phyloP scores from a whole-genome alignment of 306 rosid species.

The Begonia masoniana region DNA sequence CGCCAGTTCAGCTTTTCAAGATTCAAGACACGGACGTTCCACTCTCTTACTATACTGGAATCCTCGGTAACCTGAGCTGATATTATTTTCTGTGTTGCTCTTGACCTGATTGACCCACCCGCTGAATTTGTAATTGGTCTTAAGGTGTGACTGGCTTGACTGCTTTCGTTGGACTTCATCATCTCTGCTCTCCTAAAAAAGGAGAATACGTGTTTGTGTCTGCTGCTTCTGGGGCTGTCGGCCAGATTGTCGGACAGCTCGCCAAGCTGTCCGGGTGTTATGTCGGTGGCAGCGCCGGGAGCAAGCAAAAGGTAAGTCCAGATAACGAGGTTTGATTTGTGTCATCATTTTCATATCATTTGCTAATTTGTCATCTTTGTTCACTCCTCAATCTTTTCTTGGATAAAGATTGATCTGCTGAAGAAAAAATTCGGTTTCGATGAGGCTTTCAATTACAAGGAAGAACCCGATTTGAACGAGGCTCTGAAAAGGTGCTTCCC shows the following conservation, averaged over 20 bases:
- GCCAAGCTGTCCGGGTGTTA: neutral
- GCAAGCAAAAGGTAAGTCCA: neutral
- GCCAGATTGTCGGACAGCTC: neutral
- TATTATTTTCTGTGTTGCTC: neutral
- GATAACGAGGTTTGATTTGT: neutral
- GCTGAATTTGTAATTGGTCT: neutral
- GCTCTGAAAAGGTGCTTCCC: slow-evolving; percentile 4
- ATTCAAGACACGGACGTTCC: slow-evolving; percentile 48
- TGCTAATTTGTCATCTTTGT: neutral
- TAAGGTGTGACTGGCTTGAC: slow-evolving; percentile 2
- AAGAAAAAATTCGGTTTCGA: neutral
- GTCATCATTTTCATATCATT: neutral
- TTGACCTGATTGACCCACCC: neutral
- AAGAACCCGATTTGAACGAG: neutral
- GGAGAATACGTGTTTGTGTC: neutral
- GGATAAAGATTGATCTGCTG: neutral
- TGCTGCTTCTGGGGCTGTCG: neutral
- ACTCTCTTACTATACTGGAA: slow-evolving; percentile 48
- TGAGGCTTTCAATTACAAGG: slow-evolving; percentile 2
- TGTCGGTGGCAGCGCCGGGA: neutral
- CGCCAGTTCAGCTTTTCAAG: slow-evolving; percentile 22
- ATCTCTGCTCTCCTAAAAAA: neutral
- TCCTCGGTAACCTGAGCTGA: slow-evolving; percentile 33
- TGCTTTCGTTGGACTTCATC: neutral
- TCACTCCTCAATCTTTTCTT: neutral